Evolutionary conservation across 225 moss, liverwort and hornwort species (phyloP).

Genomic region (Bryum argenteum): DNA sequence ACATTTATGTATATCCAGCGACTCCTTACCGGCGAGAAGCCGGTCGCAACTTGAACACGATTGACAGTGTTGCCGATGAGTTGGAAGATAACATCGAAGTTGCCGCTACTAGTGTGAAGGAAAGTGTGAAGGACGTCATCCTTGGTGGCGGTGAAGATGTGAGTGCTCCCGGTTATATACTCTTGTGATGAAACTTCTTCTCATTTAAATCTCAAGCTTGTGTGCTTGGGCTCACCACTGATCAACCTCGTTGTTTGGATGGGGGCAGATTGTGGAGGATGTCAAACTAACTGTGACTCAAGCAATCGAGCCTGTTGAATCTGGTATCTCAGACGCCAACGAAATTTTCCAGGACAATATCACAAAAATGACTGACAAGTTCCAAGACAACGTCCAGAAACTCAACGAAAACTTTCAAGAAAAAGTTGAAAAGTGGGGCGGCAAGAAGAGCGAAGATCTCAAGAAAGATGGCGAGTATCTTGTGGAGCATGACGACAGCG

Average conservation of each 20-base stretch:
- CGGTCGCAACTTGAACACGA: conserved; percentile 32
- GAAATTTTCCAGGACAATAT: conserved; percentile 58
- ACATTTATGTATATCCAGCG: conserved; percentile 90
- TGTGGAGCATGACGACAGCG: conserved; percentile 26
- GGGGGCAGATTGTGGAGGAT: conserved; percentile 91
- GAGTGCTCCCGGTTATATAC: conserved; percentile 13
- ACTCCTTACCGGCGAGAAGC: conserved; percentile 66
- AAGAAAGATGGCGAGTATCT: conserved; percentile 39
- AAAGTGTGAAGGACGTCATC: conserved; percentile 83
- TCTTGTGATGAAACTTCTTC: not conserved
- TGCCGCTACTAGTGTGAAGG: conserved; percentile 71
- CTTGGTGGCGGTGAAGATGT: conserved; percentile 89
- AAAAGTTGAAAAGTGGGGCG: conserved; percentile 39
- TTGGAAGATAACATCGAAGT: conserved; percentile 49
- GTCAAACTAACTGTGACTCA: conserved; percentile 76
- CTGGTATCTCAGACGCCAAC: conserved; percentile 57
- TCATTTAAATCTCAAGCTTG: not conserved
- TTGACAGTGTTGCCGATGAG: conserved; percentile 47
- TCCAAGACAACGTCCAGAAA: conserved; percentile 50
- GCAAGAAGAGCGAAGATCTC: conserved; percentile 38
- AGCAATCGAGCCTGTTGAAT: conserved; percentile 81
- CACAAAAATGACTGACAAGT: conserved; percentile 50
- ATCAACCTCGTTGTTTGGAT: conserved; percentile 33
- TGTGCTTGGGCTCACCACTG: conserved; percentile 18
- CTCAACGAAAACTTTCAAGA: conserved; percentile 41